Conservation (phyloP, 2,329 filamentous ascomycete species). For the Talaromyces sp. region DNA sequence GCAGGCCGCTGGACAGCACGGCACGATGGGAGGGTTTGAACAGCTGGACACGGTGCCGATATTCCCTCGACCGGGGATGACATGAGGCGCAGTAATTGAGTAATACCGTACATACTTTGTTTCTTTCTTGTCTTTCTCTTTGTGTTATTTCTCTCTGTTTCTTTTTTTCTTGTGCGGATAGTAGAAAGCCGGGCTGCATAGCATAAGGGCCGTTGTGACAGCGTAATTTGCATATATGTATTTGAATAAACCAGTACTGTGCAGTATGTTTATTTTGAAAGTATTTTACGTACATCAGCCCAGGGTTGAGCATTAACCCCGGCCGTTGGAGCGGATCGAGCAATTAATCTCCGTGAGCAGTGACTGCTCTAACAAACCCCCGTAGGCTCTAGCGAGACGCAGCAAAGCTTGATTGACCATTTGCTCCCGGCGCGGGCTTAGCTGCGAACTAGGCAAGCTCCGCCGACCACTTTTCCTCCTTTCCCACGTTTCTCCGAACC, state of each 20-base stretch:
- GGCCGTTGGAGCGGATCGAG: background rate
- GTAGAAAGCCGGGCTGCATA: background rate
- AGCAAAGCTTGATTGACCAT: background rate
- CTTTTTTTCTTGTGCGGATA: background rate
- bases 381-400: background rate
- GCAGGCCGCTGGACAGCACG: constrained; percentile 67
- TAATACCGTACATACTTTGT: background rate
- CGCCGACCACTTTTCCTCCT: background rate
- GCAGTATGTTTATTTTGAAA: no score
- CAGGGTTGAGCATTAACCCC: no score
- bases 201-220: background rate
- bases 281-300: no score
- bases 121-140: background rate
- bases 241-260: background rate
- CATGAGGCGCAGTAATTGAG: background rate
- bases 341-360: background rate
- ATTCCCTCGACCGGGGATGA: constrained; percentile 69
- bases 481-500: no score
- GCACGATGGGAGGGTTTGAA: constrained; percentile 72
- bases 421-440: background rate
- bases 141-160: background rate
- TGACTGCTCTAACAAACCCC: no score
- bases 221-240: background rate
- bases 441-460: background rate
- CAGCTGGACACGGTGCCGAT: constrained; percentile 73